Conservation (phyloP, 495 filamentous ascomycete species). For the Copromyces sp. region DNA sequence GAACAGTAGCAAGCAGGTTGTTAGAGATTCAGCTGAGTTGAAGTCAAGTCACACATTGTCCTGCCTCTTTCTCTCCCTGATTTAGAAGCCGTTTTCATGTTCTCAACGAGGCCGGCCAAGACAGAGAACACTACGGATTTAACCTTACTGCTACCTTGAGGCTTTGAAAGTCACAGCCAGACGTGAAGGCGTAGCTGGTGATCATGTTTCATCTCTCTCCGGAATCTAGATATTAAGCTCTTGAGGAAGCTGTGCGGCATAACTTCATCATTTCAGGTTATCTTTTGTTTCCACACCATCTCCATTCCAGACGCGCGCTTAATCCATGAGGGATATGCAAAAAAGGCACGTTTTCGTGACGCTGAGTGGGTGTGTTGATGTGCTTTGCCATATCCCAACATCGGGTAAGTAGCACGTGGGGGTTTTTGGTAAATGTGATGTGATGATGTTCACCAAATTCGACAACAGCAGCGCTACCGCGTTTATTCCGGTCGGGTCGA, state of each 20-base stretch:
- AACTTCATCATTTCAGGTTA: neutral
- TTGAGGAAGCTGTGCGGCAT: neutral
- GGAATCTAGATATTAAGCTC: neutral
- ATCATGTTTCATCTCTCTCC: neutral
- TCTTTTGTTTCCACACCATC: neutral
- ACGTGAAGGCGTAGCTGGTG: neutral
- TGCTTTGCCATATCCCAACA: neutral
- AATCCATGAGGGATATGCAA: neutral
- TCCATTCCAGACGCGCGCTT: neutral
- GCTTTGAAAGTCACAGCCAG: neutral
- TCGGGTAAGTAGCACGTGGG: neutral
- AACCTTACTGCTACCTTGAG: neutral
- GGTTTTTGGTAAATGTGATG: neutral
- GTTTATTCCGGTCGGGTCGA: neutral
- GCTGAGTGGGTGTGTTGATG: neutral
- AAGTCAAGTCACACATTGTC: neutral
- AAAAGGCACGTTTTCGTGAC: neutral
- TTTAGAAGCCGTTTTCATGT: neutral
- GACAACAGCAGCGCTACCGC: neutral
- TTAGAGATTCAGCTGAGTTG: neutral
- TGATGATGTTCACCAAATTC: neutral
- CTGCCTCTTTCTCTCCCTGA: neutral
- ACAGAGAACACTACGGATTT: neutral
- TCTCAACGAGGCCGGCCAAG: neutral
- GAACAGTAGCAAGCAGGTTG: neutral